phyloP scores from a whole-genome alignment of 2,329 filamentous ascomycete genomes.

The Arthrobotrys pseudoclavata region DNA sequence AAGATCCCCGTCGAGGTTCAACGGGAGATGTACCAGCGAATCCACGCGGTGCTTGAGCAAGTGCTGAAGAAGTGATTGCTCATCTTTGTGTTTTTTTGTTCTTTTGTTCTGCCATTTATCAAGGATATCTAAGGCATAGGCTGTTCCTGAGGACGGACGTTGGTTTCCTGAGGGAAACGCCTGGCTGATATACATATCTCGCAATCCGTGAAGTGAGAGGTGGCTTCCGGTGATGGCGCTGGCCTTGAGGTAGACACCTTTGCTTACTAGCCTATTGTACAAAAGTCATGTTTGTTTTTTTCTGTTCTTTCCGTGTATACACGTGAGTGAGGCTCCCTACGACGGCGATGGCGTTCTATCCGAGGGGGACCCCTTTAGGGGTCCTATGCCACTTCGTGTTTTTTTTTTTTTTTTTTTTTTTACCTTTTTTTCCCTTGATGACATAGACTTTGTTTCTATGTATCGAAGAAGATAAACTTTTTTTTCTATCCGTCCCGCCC shows the following conservation, averaged over 20 bases:
- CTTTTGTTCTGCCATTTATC: not conserved
- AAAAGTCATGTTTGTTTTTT: not conserved
- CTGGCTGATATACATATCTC: conserved; percentile 3
- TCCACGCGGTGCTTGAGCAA: conserved; percentile 41
- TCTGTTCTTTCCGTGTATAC: not conserved
- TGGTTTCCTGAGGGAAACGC: conserved; percentile 5
- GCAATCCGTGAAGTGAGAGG: not conserved
- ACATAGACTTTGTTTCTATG: conserved; percentile 11
- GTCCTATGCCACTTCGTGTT: not conserved
- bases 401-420: not conserved
- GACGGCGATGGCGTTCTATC: conserved; percentile 1
- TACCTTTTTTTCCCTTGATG: conserved; percentile 6
- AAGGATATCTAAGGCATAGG: not conserved
- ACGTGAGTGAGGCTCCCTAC: not conserved
- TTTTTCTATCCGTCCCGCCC: not conserved
- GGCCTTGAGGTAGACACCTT: not conserved
- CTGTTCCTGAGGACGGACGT: not conserved
- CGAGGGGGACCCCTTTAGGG: not conserved
- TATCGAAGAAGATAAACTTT: not conserved
- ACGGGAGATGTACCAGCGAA: conserved; percentile 55
- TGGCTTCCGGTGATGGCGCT: not conserved
- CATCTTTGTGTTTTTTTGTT: conserved; percentile 1
- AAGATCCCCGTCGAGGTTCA: conserved; percentile 56
- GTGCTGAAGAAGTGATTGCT: conserved; percentile 45
- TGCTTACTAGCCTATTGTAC: not conserved